A percentile compares a stretch with the other conserved stretches of the same genome.
These are phyloP conservation scores for Rhinocladiella similis DNA, from an alignment of 2,329 filamentous ascomycete species.

Conservation along the genomic window DNA sequence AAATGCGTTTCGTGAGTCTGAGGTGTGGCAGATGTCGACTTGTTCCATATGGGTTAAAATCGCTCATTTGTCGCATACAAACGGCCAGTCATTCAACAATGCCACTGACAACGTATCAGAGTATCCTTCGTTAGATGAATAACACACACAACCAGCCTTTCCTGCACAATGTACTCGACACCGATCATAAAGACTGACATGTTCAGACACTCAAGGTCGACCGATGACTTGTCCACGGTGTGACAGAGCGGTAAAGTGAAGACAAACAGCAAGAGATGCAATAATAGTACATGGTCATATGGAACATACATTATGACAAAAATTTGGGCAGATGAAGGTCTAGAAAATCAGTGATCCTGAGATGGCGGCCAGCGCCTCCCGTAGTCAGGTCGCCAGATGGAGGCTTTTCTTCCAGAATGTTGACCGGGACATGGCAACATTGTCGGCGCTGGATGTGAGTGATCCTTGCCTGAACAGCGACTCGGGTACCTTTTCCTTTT, in stretches of 20 bases:
- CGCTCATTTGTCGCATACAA: neutral
- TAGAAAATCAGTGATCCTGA: neutral
- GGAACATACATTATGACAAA: neutral
- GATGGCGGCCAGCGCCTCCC: neutral
- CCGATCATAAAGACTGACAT: neutral
- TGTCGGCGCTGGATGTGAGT: neutral
- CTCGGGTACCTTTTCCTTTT: no score
- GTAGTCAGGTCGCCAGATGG: neutral
- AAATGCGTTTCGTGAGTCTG: neutral
- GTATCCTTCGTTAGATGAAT: neutral
- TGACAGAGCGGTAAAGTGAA: neutral
- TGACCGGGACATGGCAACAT: neutral
- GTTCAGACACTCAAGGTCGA: neutral
- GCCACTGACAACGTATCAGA: neutral
- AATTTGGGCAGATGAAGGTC: neutral
- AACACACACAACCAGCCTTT: neutral
- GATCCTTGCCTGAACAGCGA: neutral
- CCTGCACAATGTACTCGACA: neutral
- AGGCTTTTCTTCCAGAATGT: neutral
- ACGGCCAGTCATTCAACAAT: neutral
- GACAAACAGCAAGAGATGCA: neutral
- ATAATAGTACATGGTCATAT: neutral
- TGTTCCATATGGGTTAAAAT: neutral
- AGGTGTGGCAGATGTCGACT: neutral
- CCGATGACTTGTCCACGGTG: neutral